These are phyloP conservation scores for Penicillium crustosum DNA, from an alignment of 2,329 filamentous ascomycete species.

Conservation along the genomic window DNA sequence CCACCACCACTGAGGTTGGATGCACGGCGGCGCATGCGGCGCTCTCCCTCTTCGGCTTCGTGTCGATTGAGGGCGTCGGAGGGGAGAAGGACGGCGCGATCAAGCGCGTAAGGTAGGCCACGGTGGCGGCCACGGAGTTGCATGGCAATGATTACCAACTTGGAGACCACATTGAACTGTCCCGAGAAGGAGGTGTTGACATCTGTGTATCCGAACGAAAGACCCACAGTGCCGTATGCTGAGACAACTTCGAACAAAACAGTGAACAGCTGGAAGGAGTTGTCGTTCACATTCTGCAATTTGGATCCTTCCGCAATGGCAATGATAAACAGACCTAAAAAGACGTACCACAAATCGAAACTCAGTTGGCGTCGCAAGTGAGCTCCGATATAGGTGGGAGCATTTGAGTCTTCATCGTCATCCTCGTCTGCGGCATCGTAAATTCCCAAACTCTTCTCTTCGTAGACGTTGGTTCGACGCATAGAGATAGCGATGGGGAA, in stretches of 20 bases:
- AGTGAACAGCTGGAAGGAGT: constrained; percentile 64
- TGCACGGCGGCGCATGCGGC: constrained; percentile 41
- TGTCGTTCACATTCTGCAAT: constrained; percentile 61
- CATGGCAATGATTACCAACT: constrained; percentile 67
- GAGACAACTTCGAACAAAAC: constrained; percentile 83
- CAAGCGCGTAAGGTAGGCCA: constrained; percentile 65
- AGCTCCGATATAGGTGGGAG: constrained; percentile 81
- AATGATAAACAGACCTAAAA: constrained; percentile 89
- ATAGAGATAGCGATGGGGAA: constrained; percentile 96
- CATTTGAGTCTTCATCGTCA: constrained; percentile 53
- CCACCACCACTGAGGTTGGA: constrained; percentile 37
- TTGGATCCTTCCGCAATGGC: constrained; percentile 78
- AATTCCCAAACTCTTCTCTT: constrained; percentile 68
- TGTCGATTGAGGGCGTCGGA: constrained; percentile 63
- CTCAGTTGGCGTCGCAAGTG: constrained; percentile 92
- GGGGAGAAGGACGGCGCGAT: constrained; percentile 68
- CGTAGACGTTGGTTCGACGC: constrained; percentile 92
- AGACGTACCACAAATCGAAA: constrained; percentile 97
- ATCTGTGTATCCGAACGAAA: constrained; percentile 77
- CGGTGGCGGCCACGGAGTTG: constrained; percentile 65
- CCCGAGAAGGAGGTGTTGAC: constrained; percentile 78
- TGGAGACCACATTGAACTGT: constrained; percentile 72
- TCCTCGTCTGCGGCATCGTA: constrained; percentile 64
- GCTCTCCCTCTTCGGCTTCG: constrained; percentile 55
- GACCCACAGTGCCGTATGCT: constrained; percentile 89